phyloP scores from a whole-genome alignment of 139 green algal species.

The Micractinium conductrix region DNA sequence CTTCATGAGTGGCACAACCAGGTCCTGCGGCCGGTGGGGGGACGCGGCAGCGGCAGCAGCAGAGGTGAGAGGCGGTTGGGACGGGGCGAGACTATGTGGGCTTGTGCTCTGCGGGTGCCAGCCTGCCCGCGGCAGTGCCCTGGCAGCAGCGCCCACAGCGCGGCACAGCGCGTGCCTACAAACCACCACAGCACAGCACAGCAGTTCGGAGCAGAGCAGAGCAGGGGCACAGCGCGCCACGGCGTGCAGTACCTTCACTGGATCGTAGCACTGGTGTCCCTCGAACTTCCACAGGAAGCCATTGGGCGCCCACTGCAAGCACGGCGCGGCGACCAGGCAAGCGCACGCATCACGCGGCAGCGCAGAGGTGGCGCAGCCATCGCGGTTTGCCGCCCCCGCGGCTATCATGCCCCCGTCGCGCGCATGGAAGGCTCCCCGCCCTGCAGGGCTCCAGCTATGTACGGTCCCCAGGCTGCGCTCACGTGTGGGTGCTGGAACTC shows the following conservation, averaged over 20 bases:
- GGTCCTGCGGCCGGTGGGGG: conserved; percentile 29
- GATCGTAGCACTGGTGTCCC: conserved; percentile 20
- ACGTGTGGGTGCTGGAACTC: conserved; percentile 2
- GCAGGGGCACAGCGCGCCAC: too few species aligned
- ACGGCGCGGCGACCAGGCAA: neutral
- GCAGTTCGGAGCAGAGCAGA: too few species aligned
- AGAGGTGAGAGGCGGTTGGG: neutral
- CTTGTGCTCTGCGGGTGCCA: too few species aligned
- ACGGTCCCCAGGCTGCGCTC: neutral
- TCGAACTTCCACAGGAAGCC: conserved; percentile 19
- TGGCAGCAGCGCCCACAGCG: neutral
- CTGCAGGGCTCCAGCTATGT: too few species aligned
- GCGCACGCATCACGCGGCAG: neutral
- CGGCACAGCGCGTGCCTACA: neutral
- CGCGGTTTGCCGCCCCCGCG: too few species aligned
- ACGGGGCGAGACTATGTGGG: neutral
- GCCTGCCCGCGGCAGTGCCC: too few species aligned
- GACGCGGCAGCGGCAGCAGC: neutral
- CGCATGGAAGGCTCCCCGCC: too few species aligned
- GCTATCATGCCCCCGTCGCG: neutral
- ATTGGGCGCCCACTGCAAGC: neutral
- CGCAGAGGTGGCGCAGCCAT: too few species aligned
- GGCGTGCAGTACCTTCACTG: neutral
- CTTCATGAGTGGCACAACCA: conserved; percentile 59
- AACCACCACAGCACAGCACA: too few species aligned